These are phyloP conservation scores for Prinsepia uniflora DNA, from an alignment of 306 rosid genomes.

Conservation along the genomic window DNA sequence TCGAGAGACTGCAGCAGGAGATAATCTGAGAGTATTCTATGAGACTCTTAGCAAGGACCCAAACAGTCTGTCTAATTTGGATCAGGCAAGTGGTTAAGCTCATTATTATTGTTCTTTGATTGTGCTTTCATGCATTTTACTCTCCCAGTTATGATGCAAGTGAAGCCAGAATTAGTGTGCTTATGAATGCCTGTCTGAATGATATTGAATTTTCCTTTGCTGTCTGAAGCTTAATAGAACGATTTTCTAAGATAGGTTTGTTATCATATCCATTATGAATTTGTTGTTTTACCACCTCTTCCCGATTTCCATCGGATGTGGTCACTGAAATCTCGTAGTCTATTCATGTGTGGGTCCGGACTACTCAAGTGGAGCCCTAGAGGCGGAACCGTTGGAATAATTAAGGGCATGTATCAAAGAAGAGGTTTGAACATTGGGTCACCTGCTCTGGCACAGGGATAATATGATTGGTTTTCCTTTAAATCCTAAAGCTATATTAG, in stretches of 20 bases:
- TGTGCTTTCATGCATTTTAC: background rate
- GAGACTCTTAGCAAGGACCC: slow-evolving; percentile 99
- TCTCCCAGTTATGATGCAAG: background rate
- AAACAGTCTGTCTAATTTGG: slow-evolving; percentile 88
- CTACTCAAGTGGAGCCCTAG: background rate
- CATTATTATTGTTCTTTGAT: background rate
- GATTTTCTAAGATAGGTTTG: background rate
- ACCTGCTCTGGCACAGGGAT: background rate
- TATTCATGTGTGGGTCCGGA: too few relatives aligned
- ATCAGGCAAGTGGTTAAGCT: slow-evolving; percentile 66
- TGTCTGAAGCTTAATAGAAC: background rate
- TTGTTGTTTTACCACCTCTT: too few relatives aligned
- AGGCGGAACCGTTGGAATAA: background rate
- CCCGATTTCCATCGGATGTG: background rate
- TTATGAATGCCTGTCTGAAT: background rate
- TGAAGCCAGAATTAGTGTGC: background rate
- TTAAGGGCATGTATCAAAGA: background rate
- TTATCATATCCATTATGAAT: too few relatives aligned
- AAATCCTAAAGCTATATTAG: background rate
- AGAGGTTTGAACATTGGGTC: background rate
- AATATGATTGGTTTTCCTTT: background rate
- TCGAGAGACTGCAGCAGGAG: slow-evolving; percentile 98
- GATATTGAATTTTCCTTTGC: background rate
- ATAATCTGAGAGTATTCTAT: slow-evolving; percentile 96
- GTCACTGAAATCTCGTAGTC: background rate